Base-by-base conservation (phyloP, 495 filamentous ascomycete genomes). In the Opeltia flavorubescens region DNA sequence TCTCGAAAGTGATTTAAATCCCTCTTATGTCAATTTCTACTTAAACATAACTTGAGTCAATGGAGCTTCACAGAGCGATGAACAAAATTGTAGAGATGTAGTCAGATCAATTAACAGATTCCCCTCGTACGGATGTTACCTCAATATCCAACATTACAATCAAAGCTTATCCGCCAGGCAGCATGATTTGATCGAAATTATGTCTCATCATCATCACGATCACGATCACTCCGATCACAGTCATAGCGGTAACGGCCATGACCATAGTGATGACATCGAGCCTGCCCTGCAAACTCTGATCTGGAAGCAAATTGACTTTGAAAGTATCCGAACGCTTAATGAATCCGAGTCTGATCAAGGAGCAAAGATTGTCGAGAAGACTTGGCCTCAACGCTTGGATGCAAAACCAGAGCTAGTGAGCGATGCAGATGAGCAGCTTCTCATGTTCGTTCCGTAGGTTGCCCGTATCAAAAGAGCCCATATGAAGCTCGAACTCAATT, bases 261-360 rank as follows among this genome's bases (percentile, higher is more conserved):
- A 87, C 59, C 86, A 93, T 61, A 77, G 81, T 18, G 89, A 95
- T 64, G 93, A 98, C 62, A 76, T 93, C 55, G 84, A 83, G 4
- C 89, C 89, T 1, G 89, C 89, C 2, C 65, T 93, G 27, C 88
- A 95, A 63, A 81, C 76, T 48, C 80, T 86, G 27, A 72, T 98
- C 11, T 96, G 94, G 64, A 75, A 84, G 38, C 82, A 95, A 58
- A 89, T 98, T 55, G 73, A 89, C 47, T 95, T 96, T 61, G 81
- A 85, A 63, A 72, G 75, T 11, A 82, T 96, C 53, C 73, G 59
- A n/a, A 88, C 89, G 0, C 60, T 94, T 44, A 98, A 96, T 59
- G 93, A 96, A 64, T 65, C 74, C 0, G 60, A 60, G 5, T 63
- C 75, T 4, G 75, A 77, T 31, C 77, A 83, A 2, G 91, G 87